Evolutionary conservation across 768 basidiomycete species (phyloP), one percentile per base, ranked within the genome.

Genomic region (Lanmaoa pseudosensibilis): DNA sequence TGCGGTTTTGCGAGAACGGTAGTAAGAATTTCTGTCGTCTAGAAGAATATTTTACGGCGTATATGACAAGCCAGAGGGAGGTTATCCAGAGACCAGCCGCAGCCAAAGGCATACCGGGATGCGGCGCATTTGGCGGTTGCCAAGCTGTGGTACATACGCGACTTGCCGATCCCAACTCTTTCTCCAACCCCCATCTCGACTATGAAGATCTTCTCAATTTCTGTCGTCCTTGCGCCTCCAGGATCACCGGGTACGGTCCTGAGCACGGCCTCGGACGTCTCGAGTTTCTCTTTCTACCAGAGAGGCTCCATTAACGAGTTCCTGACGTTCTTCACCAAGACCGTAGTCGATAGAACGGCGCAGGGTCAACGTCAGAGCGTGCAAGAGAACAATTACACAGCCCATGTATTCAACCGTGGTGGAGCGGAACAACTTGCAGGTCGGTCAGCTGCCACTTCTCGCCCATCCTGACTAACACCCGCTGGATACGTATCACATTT

Each of bases 221-320:
- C 92, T 25, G 73, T 97, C 36, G 69, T 91, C 46, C 79, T 86
- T 50, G 82, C 87, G 18, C 85, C 88, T 5, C 78, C 86, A 10
- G 81, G 82, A 33, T 83, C 84, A 16, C 71, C 87, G 16, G 78
- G 81, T n/a, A 81, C 81, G 5, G 71, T 86, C 33, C 84, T 98
- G 32, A 78, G 79, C 61, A 80, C 75, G 38, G 86, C 88, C 16
- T 83, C 80, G 43, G 96, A 98, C 69, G 81, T 98, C 15, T 90
- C 88, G 27, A 88, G 88, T 12, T 98, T 95, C 78, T 88, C 89
- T 32, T 98, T 98, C 79, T 97, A 95, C 74, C 94, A 97, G 76
- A 80, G 83, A 59, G 87, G 92, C 46, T 86, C 89, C 18, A 85
- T 96, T 50, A 83, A 79, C 50, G 96, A 98, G 76, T 98, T 98